These are phyloP conservation scores for Eleusine indica DNA, from an alignment of 176 grass and related monocot genomes.

Conservation along the genomic window DNA sequence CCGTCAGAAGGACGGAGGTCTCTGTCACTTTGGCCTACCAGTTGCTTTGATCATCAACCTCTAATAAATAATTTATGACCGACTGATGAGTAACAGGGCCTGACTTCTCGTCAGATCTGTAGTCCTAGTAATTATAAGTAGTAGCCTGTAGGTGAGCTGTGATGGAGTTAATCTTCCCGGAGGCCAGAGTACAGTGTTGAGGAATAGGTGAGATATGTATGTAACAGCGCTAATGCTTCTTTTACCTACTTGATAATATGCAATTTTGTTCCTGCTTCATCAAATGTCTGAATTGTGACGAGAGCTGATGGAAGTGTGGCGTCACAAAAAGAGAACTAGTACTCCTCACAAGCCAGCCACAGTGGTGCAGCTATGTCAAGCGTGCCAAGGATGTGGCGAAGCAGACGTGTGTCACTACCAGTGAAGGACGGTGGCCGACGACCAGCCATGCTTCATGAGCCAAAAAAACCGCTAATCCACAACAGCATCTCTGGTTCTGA, in stretches of 20 bases:
- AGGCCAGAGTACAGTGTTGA: constrained; percentile 40
- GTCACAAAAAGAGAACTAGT: too few relatives aligned
- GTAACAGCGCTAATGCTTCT: constrained; percentile 35
- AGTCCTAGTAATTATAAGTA: constrained; percentile 3
- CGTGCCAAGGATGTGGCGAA: too few relatives aligned
- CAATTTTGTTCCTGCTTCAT: constrained; percentile 51
- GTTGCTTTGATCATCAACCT: constrained; percentile 27
- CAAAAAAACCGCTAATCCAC: too few relatives aligned
- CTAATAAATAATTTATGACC: constrained; percentile 38
- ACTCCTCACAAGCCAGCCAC: too few relatives aligned
- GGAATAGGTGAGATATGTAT: constrained; percentile 40
- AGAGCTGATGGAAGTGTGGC: not conserved
- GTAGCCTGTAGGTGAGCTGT: constrained; percentile 21
- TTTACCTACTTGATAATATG: constrained; percentile 31
- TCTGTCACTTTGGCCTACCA: constrained; percentile 37
- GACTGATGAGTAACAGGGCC: constrained; percentile 30
- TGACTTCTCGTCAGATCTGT: constrained; percentile 57
- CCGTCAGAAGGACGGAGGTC: not conserved
- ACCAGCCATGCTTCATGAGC: too few relatives aligned
- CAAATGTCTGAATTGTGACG: not conserved
- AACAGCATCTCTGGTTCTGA: too few relatives aligned
- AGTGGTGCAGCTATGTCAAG: too few relatives aligned
- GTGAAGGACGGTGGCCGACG: too few relatives aligned
- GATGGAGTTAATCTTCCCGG: constrained; percentile 26
- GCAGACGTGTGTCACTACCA: too few relatives aligned